phyloP scores from a whole-genome alignment of 2,329 filamentous ascomycete genomes.

The Penicillium verrucosum region DNA sequence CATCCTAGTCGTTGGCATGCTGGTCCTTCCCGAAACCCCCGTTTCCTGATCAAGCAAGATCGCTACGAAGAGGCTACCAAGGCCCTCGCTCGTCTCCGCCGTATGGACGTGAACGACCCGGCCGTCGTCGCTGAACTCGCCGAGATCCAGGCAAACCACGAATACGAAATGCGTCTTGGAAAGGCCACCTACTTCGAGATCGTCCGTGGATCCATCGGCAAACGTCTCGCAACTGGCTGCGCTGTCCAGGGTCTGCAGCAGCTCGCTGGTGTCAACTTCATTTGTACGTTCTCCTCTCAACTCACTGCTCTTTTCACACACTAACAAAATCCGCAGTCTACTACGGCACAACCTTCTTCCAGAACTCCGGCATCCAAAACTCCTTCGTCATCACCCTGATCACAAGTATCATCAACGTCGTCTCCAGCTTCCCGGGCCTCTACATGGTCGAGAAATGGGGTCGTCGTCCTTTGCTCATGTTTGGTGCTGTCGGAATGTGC shows the following conservation, averaged over 20 bases:
- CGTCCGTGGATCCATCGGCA: constrained; percentile 30
- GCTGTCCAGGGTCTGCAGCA: constrained; percentile 40
- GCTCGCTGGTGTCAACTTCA: constrained; percentile 43
- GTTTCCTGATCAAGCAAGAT: constrained; percentile 76
- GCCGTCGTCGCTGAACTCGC: constrained; percentile 71
- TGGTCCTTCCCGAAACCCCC: constrained; percentile 76
- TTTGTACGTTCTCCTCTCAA: constrained; percentile 20
- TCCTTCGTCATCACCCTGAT: constrained; percentile 47
- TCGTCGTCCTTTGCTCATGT: constrained; percentile 43
- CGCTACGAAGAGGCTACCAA: constrained; percentile 61
- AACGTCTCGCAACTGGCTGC: constrained; percentile 38
- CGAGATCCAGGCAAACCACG: constrained; percentile 83
- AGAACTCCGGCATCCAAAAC: constrained; percentile 38
- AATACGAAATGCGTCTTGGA: constrained; percentile 60
- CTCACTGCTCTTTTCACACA: too few relatives aligned
- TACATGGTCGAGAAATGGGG: constrained; percentile 50
- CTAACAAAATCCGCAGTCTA: constrained; percentile 22
- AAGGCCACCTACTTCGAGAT: constrained; percentile 10
- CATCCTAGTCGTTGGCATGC: constrained; percentile 68
- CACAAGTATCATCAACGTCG: constrained; percentile 47
- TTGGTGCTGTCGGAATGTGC: constrained; percentile 45
- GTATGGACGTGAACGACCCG: constrained; percentile 63
- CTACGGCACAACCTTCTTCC: constrained; percentile 41
- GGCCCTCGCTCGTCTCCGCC: constrained; percentile 65
- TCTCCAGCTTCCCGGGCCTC: constrained; percentile 46